Evolutionary conservation across 1,284 basidiomycete genomes (phyloP), one percentile per base, ranked within the genome.

Genomic region (Cryptococcus sp.): DNA sequence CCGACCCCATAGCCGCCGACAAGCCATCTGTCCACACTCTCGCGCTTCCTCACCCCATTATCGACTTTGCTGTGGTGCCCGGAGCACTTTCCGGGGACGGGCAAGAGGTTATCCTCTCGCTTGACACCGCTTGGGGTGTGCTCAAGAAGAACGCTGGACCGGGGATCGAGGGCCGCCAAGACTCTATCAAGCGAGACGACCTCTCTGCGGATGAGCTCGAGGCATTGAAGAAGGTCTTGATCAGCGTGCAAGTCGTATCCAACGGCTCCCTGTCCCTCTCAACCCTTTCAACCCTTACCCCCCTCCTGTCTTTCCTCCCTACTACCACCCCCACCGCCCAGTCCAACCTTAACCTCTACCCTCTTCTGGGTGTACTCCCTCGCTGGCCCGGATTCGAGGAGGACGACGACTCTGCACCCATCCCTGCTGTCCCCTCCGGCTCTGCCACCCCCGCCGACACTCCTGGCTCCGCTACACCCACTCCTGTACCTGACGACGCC

Each of bases 371-470:
- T 9, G 67, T 77, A 37, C 64, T 70, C 24, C 76, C 76, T 9
- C 68, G 73, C 56, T 77, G 75, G 75, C 69, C 69, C 15, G 73
- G 74, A 0, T 62, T 72, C 24, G 76, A 77, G 53, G 76, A 76
- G 53, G 76, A 75, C 53, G 72, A 73, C 23, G 53, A 65, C 5
- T 63, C 65, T 33, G 62, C 61, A 3, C 56, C 68, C 4, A 4
- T 33, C 28, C 28, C 4, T 5, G 24, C 61, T 5, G 52, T 54
- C 45, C 49, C 35, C 55, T 53, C 43, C 50, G 56, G 20, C 33
- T 44, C 51, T 23, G 21, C 23, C 39, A 39, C 20, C 38, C 36
- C 45, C 36, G 5, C 9, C 28, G 24, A 18, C 16, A 40, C 37
- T n/a, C n/a, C 37, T 13, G 37, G 49, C 28, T 39, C 20, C 16